Conservation (phyloP, 441 rosid species). For the Erysimum pusillum region DNA sequence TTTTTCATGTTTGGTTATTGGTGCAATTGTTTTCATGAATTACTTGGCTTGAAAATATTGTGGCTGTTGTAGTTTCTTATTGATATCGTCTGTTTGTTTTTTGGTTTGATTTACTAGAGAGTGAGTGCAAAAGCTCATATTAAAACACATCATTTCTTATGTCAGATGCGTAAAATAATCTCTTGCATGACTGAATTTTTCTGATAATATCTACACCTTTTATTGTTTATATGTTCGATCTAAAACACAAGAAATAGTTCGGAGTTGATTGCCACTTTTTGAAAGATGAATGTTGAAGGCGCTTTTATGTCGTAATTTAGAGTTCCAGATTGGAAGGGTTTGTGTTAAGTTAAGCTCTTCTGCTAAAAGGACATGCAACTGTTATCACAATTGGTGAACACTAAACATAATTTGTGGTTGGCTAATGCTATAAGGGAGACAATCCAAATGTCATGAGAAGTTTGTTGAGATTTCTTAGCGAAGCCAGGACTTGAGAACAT, state of each 20-base stretch:
- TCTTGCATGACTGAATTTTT: not conserved
- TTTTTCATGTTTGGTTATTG: slow-evolving; percentile 5
- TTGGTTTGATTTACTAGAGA: not conserved
- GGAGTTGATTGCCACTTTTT: not conserved
- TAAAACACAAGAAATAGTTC: not conserved
- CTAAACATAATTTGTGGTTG: not conserved
- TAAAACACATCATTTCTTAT: slow-evolving; percentile 6
- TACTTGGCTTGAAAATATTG: not conserved
- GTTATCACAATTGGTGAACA: not conserved
- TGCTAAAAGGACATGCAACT: not conserved
- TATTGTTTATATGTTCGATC: slow-evolving; percentile 7
- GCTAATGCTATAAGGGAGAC: not conserved
- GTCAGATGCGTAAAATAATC: not conserved
- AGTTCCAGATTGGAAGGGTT: not conserved
- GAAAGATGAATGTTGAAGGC: slow-evolving; percentile 21
- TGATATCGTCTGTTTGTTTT: not conserved
- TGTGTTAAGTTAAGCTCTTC: not conserved
- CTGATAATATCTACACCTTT: not conserved
- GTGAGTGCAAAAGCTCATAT: not conserved
- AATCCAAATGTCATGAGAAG: not conserved
- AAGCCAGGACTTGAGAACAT: slow-evolving; percentile 6
- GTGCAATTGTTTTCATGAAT: not conserved
- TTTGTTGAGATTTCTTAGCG: slow-evolving; percentile 9
- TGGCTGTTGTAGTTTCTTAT: slow-evolving; percentile 9
- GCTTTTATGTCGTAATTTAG: slow-evolving; percentile 12